phyloP scores from a whole-genome alignment of 768 basidiomycete genomes.

The Arthromyces matolae region DNA sequence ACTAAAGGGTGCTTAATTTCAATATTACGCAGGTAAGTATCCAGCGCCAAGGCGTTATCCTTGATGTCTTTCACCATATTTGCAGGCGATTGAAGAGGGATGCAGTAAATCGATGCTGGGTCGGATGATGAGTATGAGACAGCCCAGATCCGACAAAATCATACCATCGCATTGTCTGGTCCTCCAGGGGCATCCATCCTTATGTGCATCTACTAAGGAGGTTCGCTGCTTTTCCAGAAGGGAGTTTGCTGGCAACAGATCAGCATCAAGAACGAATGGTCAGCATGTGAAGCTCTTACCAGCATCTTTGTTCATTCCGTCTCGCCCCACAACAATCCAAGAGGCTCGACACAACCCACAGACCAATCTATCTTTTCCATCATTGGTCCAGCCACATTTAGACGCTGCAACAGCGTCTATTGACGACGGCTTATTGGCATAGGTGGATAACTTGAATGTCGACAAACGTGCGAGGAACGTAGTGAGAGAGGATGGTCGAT shows the following conservation, averaged over 20 bases:
- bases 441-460: constrained; percentile 78
- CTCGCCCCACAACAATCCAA: constrained; percentile 69
- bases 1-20: constrained; percentile 74
- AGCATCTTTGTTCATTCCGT: constrained; percentile 73
- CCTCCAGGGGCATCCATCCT: constrained; percentile 83
- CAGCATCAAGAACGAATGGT: not conserved
- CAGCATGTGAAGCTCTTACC: constrained; percentile 51
- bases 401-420: constrained; percentile 80
- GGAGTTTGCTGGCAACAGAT: constrained; percentile 50
- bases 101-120: constrained; percentile 73
- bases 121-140: too few species aligned
- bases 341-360: constrained; percentile 69
- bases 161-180: constrained; percentile 75
- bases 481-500: constrained; percentile 72
- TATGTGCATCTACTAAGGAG: constrained; percentile 67
- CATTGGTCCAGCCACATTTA: constrained; percentile 81
- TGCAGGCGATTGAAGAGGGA: constrained; percentile 67
- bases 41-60: constrained; percentile 47
- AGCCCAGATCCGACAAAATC: constrained; percentile 19
- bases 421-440: constrained; percentile 68
- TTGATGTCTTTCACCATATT: constrained; percentile 60
- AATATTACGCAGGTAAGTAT: constrained; percentile 49
- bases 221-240: constrained; percentile 71
- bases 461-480: constrained; percentile 72
- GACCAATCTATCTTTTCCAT: constrained; percentile 74